Base-by-base conservation (phyloP, 164 flowering plant genomes). In the Vitis riparia region DNA sequence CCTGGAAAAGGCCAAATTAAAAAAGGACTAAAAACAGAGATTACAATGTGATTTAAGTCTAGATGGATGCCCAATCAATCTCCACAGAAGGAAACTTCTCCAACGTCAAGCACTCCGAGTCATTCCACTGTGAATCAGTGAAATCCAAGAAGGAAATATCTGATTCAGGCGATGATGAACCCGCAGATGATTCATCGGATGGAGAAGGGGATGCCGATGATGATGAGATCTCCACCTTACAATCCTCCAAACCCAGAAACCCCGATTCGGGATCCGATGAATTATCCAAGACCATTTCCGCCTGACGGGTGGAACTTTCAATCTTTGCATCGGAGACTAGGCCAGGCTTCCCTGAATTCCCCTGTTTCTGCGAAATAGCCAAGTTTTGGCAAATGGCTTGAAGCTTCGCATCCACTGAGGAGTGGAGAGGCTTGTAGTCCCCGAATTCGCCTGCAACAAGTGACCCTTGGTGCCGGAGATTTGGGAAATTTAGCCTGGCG, bases 361-460 rank as follows among this genome's bases (percentile, higher is more conserved):
- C 80, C 76, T 83, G 82, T 77, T 80, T 79, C 73, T 74, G 74
- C 3, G 78, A 56, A 19, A 48, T 65, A 2, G 69, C 75, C 74
- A 85, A 63, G 73, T 55, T 79, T 30, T 82, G 75, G 56, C 93
- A 89, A 29, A 87, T 86, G 8, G 89, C 89, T 68, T 87, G 73
- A 16, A 89, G 85, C 78, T 86, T 87, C 1, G 89, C 88, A 61
- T 83, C 84, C 8, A 89, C 91, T 13, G 94, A 80, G 67, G 94
- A 77, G 15, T 77, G 90, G 55, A 89, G 85, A 9, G 88, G 88
- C 81, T 71, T 83, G 76, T 75, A 86, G 59, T 74, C 73, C 9
- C 80, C 75, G 19, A 75, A 80, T 1, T 78, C 75, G 0, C 77
- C 69, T 27, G 76, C 51, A 9, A 76, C 44, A 50, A 63, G 65